Conservation (phyloP, 2,329 filamentous ascomycete species). For the Cercospora berteroae region DNA sequence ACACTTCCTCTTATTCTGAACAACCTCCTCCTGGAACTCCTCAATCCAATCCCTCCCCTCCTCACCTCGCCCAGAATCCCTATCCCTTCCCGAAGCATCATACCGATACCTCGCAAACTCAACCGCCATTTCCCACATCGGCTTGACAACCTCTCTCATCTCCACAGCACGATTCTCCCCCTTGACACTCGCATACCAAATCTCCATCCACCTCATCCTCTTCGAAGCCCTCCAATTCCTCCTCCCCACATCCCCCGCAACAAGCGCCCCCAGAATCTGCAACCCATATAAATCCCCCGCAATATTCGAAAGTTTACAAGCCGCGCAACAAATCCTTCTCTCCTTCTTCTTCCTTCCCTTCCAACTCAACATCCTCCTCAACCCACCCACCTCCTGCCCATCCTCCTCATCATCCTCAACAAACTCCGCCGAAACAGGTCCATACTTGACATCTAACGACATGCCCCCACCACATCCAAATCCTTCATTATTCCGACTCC, state of each 20-base stretch:
- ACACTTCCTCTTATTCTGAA: neutral
- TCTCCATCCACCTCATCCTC: slow-evolving; percentile 27
- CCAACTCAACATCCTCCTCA: neutral
- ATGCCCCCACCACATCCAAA: neutral
- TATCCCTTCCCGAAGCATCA: neutral
- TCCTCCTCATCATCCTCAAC: neutral
- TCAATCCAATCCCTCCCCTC: neutral
- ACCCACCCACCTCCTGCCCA: neutral
- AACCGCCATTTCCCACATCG: slow-evolving; percentile 18
- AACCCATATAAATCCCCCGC: slow-evolving; percentile 18
- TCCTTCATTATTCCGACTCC: neutral
- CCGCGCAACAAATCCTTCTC: slow-evolving; percentile 24
- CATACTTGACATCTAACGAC: neutral
- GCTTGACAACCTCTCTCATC: neutral
- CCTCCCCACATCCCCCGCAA: slow-evolving; percentile 26
- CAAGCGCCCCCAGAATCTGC: slow-evolving; percentile 25
- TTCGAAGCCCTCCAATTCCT: slow-evolving; percentile 30
- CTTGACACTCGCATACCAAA: slow-evolving; percentile 17
- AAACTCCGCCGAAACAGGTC: slow-evolving; percentile 9
- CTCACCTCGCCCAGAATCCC: neutral
- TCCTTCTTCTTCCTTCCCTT: neutral
- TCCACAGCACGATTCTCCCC: neutral
- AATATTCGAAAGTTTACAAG: slow-evolving; percentile 24
- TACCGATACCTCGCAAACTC: slow-evolving; percentile 1
- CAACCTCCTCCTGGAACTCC: neutral